Evolutionary conservation across 1,284 basidiomycete species (phyloP).

Genomic region (Phellinidium pouzarii): DNA sequence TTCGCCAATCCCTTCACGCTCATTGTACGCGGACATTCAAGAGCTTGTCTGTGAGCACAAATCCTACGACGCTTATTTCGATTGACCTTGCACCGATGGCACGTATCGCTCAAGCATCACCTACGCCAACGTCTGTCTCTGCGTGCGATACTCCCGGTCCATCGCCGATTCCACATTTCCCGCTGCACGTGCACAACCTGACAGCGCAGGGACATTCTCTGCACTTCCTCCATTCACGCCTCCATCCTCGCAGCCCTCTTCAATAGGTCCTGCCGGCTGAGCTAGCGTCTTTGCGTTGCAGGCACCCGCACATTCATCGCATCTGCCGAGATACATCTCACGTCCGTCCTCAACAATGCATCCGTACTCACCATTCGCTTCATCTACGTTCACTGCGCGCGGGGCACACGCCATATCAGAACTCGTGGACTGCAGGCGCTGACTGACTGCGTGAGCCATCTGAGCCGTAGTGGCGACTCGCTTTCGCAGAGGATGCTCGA

Average conservation of each 20-base stretch:
- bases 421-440: slow-evolving; percentile 27
- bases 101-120: slow-evolving; percentile 84
- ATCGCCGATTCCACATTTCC: slow-evolving; percentile 37
- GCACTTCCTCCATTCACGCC: slow-evolving; percentile 50
- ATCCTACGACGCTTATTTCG: slow-evolving; percentile 89
- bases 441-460: slow-evolving; percentile 44
- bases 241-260: slow-evolving; percentile 33
- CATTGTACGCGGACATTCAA: slow-evolving; percentile 75
- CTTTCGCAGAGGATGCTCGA: slow-evolving; percentile 60
- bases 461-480: slow-evolving; percentile 53
- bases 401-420: slow-evolving; percentile 22
- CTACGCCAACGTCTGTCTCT: slow-evolving; percentile 35
- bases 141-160: slow-evolving; percentile 15
- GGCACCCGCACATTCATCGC: slow-evolving; percentile 82
- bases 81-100: slow-evolving; percentile 77
- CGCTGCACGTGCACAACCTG: slow-evolving; percentile 46
- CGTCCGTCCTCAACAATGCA: slow-evolving; percentile 88
- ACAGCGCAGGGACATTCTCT: slow-evolving; percentile 65
- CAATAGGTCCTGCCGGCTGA: slow-evolving; percentile 28
- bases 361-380: slow-evolving; percentile 88
- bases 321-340: slow-evolving; percentile 94
- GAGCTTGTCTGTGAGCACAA: slow-evolving; percentile 84
- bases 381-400: slow-evolving; percentile 75
- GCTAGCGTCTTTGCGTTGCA: slow-evolving; percentile 40
- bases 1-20: slow-evolving; percentile 76